Base-by-base conservation (phyloP, 2,329 filamentous ascomycete species). In the Graphiopsis chlorocephala region DNA sequence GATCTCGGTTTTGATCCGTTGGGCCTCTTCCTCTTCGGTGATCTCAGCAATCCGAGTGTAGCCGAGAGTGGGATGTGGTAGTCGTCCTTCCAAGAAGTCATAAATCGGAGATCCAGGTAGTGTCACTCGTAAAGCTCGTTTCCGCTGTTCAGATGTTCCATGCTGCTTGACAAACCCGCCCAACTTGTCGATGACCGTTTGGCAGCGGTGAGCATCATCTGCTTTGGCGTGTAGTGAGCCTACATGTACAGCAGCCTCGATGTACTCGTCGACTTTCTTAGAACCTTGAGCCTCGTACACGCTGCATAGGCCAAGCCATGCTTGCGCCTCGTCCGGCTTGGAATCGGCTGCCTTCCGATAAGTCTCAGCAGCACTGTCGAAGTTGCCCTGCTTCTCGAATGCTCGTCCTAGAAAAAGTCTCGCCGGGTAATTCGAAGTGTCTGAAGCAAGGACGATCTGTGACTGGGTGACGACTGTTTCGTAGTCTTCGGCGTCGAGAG, bases 351-450 rank as follows among this genome's bases (percentile, higher is more conserved):
- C 95, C 33, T 85, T 82, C 47, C 84, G 82, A 77, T 98, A 98
- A 1, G 88, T 86, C 35, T 84, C 85, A 71, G 95, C 93, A 0
- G 95, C 88, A 47, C 92, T 89, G 7, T 90, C 87, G 8, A 84
- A 79, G 66, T 88, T 85, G 66, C 87, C 86, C 67, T 90, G 85
- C 75, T 93, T 95, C 76, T 96, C 92, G 53, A 90, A 82, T 1
- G 91, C 90, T 75, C 96, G 92, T 1, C 92, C 95, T 20, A 96
- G 82, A 74, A 97, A 96, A n/a, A 98, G 84, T 69, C 81, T 92
- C 85, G 88, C 93, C 77, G 94, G 92, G 78, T 96, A 95, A 76
- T 90, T 96, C 68, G 88, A 85, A 1, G 88, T 80, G 67, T 97
- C 93, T 68, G 85, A 85, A 61, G 88, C 82, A 56, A 97, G 80